phyloP scores from a whole-genome alignment of 2,329 filamentous ascomycete genomes.

The Trichophyton schoenleinii region DNA sequence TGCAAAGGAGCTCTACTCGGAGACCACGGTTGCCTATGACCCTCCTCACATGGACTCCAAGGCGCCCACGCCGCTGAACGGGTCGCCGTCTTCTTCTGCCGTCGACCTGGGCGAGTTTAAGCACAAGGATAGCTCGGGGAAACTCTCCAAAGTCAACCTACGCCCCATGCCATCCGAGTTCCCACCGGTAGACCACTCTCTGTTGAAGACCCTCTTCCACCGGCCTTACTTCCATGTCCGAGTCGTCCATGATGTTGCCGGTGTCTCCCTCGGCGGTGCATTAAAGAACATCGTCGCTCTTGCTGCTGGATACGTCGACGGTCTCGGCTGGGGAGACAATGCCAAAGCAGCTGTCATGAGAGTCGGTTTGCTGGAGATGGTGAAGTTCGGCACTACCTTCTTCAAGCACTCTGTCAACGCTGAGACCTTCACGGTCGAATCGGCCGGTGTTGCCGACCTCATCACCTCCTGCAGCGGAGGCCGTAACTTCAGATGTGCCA shows the following conservation, averaged over 20 bases:
- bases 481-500: constrained; percentile 88
- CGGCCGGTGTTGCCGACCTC: constrained; percentile 84
- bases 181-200: constrained; percentile 70
- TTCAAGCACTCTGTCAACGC: constrained; percentile 71
- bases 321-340: constrained; percentile 94
- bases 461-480: constrained; percentile 90
- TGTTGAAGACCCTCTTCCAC: constrained; percentile 80
- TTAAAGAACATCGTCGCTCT: constrained; percentile 95
- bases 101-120: constrained; percentile 36
- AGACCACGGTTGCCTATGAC: constrained; percentile 94
- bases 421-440: constrained; percentile 91
- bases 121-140: constrained; percentile 58
- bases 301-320: constrained; percentile 88
- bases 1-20: constrained; percentile 88
- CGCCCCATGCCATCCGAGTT: constrained; percentile 68
- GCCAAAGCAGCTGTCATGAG: constrained; percentile 98
- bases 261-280: constrained; percentile 85
- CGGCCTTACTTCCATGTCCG: constrained; percentile 95
- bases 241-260: constrained; percentile 88
- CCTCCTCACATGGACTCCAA: constrained; percentile 79
- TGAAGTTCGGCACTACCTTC: constrained; percentile 88
- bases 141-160: constrained; percentile 55
- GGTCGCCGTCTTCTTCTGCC: constrained; percentile 41
- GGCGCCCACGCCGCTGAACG: constrained; percentile 49
- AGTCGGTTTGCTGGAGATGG: constrained; percentile 89